Conservation (phyloP, 2,329 filamentous ascomycete genomes). For the Aureobasidium namibiae region DNA sequence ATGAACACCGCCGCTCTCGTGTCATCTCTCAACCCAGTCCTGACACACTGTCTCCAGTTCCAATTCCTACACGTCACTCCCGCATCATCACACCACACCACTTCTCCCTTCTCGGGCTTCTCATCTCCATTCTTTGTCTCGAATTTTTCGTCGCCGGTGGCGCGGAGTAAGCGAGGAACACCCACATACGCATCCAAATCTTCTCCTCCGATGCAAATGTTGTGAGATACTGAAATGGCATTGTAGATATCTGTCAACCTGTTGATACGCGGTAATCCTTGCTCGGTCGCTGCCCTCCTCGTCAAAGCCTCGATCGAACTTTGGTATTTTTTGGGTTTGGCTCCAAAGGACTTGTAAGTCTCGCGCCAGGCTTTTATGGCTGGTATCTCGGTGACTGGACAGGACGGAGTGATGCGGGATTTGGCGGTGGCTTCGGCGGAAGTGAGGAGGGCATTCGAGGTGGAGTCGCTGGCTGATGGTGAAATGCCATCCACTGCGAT, state of each 20-base stretch:
- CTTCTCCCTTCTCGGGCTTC: conserved; percentile 26
- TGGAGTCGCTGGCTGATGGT: conserved; percentile 25
- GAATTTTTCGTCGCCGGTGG: conserved; percentile 29
- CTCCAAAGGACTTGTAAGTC: conserved; percentile 32
- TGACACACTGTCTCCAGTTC: conserved; percentile 33
- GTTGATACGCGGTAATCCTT: conserved; percentile 30
- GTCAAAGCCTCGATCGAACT: conserved; percentile 32
- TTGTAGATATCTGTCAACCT: conserved; percentile 14
- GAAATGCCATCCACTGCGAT: conserved; percentile 28
- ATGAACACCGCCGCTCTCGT: conserved; percentile 31
- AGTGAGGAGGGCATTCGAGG: conserved; percentile 26
- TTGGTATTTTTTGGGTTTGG: conserved; percentile 30
- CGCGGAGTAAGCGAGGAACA: not conserved
- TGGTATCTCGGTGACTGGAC: conserved; percentile 25
- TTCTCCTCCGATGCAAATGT: not conserved
- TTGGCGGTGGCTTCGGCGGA: conserved; percentile 22
- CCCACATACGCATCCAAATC: not conserved
- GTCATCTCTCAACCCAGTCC: conserved; percentile 28
- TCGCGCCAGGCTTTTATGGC: conserved; percentile 32
- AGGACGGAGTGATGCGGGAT: not conserved
- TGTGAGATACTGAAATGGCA: not conserved
- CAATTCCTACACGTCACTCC: conserved; percentile 33
- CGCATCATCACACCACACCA: conserved; percentile 32
- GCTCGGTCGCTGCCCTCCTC: conserved; percentile 22
- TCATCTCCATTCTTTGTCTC: conserved; percentile 26